Evolutionary conservation across 805 yeast genomes (phyloP).

Genomic region (Candida corydali): DNA sequence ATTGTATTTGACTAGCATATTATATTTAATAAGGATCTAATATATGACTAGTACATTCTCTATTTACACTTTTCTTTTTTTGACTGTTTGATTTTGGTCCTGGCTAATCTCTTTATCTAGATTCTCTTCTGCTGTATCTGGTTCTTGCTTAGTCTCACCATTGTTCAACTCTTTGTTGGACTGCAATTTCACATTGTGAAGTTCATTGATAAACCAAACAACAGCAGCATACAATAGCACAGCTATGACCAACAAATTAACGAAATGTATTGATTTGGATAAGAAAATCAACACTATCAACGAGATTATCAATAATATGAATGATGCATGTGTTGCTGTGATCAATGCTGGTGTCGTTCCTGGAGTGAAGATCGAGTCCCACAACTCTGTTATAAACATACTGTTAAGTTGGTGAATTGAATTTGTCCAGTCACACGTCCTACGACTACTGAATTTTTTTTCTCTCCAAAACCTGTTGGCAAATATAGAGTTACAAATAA

Average conservation of each 20-base stretch:
- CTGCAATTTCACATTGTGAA: conserved; percentile 46
- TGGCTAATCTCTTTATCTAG: neutral
- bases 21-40: no score
- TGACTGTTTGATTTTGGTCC: conserved; percentile 9
- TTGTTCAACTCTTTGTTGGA: conserved; percentile 36
- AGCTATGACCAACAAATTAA: conserved; percentile 54
- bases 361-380: conserved; percentile 90
- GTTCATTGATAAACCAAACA: conserved; percentile 82
- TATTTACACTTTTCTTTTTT: conserved; percentile 16
- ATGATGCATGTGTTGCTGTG: conserved; percentile 85
- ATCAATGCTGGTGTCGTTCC: conserved; percentile 88
- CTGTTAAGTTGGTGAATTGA: conserved; percentile 1
- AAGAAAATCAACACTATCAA: conserved; percentile 55
- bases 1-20: no score
- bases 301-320: conserved; percentile 56
- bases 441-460: conserved; percentile 1
- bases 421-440: conserved; percentile 1
- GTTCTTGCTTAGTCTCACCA: conserved; percentile 6
- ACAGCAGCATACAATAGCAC: conserved; percentile 70
- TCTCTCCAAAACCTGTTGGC: conserved; percentile 3
- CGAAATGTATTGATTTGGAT: conserved; percentile 64
- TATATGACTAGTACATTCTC: no score
- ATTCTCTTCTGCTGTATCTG: conserved; percentile 17
- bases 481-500: conserved; percentile 1
- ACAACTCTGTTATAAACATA: conserved; percentile 57